Evolutionary conservation across 2,329 filamentous ascomycete species (phyloP), one percentile per base, ranked within the genome.

Genomic region (Trichoderma endophyticum): DNA sequence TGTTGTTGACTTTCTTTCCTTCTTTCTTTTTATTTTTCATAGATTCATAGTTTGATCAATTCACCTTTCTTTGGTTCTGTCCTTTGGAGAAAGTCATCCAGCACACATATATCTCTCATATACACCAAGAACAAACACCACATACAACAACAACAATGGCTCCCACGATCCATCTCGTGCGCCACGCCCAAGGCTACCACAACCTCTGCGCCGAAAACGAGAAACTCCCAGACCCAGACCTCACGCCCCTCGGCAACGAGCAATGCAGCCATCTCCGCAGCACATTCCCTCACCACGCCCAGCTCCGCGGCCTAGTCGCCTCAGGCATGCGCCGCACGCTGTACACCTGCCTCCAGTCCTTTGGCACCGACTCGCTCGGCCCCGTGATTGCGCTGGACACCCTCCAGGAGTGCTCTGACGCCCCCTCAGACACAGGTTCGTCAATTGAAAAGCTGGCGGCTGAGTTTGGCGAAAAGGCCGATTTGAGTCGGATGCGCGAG

Each of bases 271-370:
- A 82, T 18, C 89, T 97, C 54, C 82, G 86, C 76, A 78, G 84
- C 34, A 73, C 76, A 24, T 97, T 97, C 79, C 88, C 92, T 11
- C 81, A 88, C 80, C 91, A 92, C 79, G 83, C 84, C 73, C 81
- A 86, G 51, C 83, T 96, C 77, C 91, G 91, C 5, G 86, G 92
- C 75, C 86, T 97, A 14, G 87, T 94, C 26, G 90, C 93, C 51
- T 96, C 93, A 1, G 94, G 94, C 6, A 86, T 97, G 75, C 90
- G 91, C 65, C 90, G 94, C 73, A 97, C 94, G 2, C 85, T 97
- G 60, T 89, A 93, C 81, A 97, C 94, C 2, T 91, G 92, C 39
- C 85, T 94, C 34, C 83, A 89, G 69, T 87, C 89, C 60, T 97
- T 97, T 80, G 86, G 86, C 21, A n/a, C 11, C 7, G 63, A 61